Evolutionary conservation across 768 basidiomycete genomes (phyloP), one percentile per base, ranked within the genome.

Genomic region (Boletus huronensis): DNA sequence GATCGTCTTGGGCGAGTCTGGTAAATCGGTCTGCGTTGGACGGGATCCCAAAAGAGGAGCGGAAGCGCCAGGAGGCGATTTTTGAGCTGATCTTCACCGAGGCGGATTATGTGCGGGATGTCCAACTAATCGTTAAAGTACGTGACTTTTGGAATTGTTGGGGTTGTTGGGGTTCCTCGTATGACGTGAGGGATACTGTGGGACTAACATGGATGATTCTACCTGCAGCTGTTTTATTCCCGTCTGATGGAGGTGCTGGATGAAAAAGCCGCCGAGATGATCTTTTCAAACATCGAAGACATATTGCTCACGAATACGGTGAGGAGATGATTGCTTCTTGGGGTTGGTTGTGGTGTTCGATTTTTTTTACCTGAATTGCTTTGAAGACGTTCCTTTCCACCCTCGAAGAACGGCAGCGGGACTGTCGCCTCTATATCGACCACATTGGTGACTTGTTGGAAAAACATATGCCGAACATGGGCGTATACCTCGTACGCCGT

Each of bases 31-130:
- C 84, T 32, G 92, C 90, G 0, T 70, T 98, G 21, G 88, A 88
- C 29, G 91, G 83, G 6, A 86, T 98, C 41, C 88, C 91, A 0
- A 67, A 79, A 1, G 75, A 75, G 23, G 96, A 98, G 68, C 79
- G 95, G 42, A 86, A 84, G 54, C 79, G 95, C 50, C 96, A 98
- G 72, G 96, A 98, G 77, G 88, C 91, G 0, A 96, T 97, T 48
- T 98, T 98, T 61, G 96, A 99, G 72, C 78, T 98, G 49, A 96
- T 98, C 60, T 80, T 80, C 6, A 98, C 96, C 0, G 96, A 99
- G 69, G 80, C 78, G 8, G 83, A 89, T 0, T 99, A 97, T 64
- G 93, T 98, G 42, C 81, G 93, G 23, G 91, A 95, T 67, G 70
- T 98, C 28, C 96, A 99, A 64, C 78, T 96, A 31, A 85, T 95